A percentile compares a stretch with the other conserved stretches of the same genome.
These are phyloP conservation scores for Colletotrichum euphorbiae DNA, from an alignment of 2,329 filamentous ascomycete genomes.

Conservation along the genomic window DNA sequence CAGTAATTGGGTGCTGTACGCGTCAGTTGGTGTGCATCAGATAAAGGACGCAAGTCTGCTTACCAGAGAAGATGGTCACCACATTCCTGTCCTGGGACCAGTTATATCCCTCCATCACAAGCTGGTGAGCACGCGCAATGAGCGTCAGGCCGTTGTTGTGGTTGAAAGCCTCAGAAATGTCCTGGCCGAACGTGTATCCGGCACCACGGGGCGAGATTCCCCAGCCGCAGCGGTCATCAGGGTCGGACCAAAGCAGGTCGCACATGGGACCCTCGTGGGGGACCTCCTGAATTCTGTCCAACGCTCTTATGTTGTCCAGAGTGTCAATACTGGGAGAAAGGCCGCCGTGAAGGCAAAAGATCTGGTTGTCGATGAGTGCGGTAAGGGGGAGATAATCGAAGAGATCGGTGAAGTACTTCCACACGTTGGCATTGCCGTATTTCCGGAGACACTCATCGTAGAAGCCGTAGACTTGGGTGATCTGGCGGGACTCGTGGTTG, in stretches of 20 bases:
- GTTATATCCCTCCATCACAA: constrained; percentile 99
- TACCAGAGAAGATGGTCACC: constrained; percentile 98
- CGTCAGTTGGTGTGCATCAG: constrained; percentile 42
- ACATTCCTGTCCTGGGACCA: constrained; percentile 99
- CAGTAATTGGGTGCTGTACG: constrained; percentile 86
- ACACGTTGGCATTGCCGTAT: constrained; percentile 98
- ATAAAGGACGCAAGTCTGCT: constrained; percentile 42
- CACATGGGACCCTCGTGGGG: constrained; percentile 99
- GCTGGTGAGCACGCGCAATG: constrained; percentile 94
- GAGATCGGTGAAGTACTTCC: constrained; percentile 99
- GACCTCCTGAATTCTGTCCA: constrained; percentile 98
- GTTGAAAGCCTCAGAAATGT: constrained; percentile 98
- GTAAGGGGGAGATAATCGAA: constrained; percentile 99
- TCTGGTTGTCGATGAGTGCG: constrained; percentile 98
- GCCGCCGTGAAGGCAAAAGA: constrained; percentile 98
- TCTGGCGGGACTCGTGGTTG: constrained; percentile 99
- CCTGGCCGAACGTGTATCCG: constrained; percentile 95
- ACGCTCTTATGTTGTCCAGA: constrained; percentile 91
- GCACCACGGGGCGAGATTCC: constrained; percentile 95
- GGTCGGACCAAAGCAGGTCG: constrained; percentile 97
- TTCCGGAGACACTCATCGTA: constrained; percentile 99
- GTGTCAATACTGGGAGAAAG: constrained; percentile 97
- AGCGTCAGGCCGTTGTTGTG: constrained; percentile 98
- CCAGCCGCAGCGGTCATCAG: constrained; percentile 96
- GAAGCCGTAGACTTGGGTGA: constrained; percentile 99